Conservation (phyloP, 805 yeast genomes). For the Metschnikowia gelsemii region DNA sequence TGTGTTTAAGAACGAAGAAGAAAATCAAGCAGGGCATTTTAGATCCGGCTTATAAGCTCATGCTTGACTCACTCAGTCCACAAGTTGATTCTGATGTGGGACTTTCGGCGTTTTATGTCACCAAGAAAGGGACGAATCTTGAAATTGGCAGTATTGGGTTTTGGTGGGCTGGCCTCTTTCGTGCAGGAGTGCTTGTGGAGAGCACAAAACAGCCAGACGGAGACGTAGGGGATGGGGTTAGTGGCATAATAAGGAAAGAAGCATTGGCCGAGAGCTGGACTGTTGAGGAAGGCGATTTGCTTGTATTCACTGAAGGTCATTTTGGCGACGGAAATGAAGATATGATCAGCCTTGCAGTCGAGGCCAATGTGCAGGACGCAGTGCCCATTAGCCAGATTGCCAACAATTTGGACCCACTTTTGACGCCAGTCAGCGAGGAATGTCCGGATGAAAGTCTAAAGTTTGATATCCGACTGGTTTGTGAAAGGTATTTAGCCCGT, state of each 20-base stretch:
- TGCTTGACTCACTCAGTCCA: neutral
- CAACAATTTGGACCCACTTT: neutral
- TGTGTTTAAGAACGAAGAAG: neutral
- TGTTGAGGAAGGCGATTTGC: slow-evolving; percentile 1
- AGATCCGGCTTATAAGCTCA: neutral
- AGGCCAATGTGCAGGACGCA: neutral
- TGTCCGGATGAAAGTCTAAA: neutral
- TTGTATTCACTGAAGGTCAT: slow-evolving; percentile 1
- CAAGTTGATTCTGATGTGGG: neutral
- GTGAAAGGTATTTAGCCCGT: no score
- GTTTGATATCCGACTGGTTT: no score
- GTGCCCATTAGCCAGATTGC: slow-evolving; percentile 3
- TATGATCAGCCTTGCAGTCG: neutral
- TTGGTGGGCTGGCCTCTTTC: slow-evolving; percentile 6
- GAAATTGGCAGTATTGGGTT: slow-evolving; percentile 1
- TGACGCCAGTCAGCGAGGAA: no score
- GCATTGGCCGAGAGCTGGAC: neutral
- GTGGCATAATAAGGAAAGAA: neutral
- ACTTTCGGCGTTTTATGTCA: neutral
- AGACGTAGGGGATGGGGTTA: neutral
- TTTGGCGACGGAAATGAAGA: neutral
- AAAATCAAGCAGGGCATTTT: neutral
- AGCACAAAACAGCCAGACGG: neutral
- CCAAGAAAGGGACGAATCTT: neutral
- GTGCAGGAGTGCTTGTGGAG: neutral